Conservation (phyloP, 164 flowering plant species). For the Dillenia turbinata region DNA sequence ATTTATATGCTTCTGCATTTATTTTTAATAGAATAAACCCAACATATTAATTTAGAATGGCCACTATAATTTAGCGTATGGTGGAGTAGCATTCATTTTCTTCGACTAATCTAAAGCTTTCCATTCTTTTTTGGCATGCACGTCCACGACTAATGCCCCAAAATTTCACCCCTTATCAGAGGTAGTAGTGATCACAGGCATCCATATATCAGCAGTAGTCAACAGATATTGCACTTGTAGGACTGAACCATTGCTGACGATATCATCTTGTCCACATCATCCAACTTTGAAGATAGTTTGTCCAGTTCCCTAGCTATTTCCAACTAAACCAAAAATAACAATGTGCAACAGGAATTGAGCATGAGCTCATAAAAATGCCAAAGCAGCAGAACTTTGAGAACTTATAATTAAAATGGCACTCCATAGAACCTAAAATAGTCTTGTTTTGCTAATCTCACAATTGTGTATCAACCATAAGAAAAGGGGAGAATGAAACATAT, state of each 20-base stretch:
- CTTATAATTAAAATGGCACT: no score
- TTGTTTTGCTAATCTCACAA: neutral
- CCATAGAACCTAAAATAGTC: neutral
- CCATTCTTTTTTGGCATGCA: conserved; percentile 18
- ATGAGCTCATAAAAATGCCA: no score
- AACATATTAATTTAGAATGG: no score
- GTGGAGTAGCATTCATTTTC: no score
- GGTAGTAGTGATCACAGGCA: conserved; percentile 90
- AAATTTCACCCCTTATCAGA: conserved; percentile 74
- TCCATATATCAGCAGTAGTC: conserved; percentile 83
- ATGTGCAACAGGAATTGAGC: neutral
- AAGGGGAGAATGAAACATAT: neutral
- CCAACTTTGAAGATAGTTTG: conserved; percentile 74
- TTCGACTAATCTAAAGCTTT: conserved; percentile 14
- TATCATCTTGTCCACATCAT: conserved; percentile 81
- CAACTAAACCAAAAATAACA: conserved; percentile 32
- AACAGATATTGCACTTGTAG: conserved; percentile 74
- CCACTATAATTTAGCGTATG: no score
- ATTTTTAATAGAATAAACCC: no score
- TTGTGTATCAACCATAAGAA: neutral
- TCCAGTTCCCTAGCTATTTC: conserved; percentile 87
- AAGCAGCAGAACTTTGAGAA: no score
- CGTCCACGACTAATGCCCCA: conserved; percentile 30
- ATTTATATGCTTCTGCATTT: no score
- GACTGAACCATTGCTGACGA: conserved; percentile 78